These are phyloP conservation scores for Helianthus tuberosus DNA, from an alignment of 129 eudicot species.

Conservation along the genomic window DNA sequence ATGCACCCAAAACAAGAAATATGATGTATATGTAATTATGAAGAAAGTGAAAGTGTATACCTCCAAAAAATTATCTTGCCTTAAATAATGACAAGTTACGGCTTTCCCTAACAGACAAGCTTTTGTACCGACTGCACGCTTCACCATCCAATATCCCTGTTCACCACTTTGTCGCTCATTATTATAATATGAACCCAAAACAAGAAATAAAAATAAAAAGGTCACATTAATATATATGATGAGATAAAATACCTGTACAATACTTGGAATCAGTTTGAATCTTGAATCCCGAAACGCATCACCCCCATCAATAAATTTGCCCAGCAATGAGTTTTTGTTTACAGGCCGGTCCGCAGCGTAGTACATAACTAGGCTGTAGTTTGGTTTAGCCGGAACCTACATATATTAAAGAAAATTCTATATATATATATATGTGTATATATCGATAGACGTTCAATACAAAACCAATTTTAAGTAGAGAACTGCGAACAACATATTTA, in stretches of 20 bases:
- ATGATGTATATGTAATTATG: not conserved
- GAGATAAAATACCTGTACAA: slow-evolving; percentile 61
- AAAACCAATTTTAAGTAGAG: no score
- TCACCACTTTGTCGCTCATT: slow-evolving; percentile 17
- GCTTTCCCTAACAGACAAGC: slow-evolving; percentile 97
- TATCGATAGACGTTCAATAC: no score
- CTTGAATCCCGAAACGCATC: slow-evolving; percentile 89
- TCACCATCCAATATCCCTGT: slow-evolving; percentile 99
- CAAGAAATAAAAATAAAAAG: not conserved
- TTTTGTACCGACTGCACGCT: slow-evolving; percentile 98
- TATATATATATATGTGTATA: no score
- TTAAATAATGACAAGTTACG: slow-evolving; percentile 83
- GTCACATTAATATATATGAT: not conserved
- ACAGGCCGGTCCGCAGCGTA: slow-evolving; percentile 96
- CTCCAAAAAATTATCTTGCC: slow-evolving; percentile 96
- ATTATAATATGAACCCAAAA: slow-evolving; percentile 7
- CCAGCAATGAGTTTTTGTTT: slow-evolving; percentile 70
- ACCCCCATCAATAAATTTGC: slow-evolving; percentile 80
- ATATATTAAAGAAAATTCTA: no score
- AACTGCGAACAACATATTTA: no score
- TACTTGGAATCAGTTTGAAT: slow-evolving; percentile 91
- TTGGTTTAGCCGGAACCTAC: slow-evolving; percentile 95
- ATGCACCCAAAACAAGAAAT: no score
- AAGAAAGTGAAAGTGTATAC: slow-evolving; percentile 33
- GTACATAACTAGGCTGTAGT: slow-evolving; percentile 90